Evolutionary conservation across 2,329 filamentous ascomycete genomes (phyloP).

Genomic region (Exophiala sideris): DNA sequence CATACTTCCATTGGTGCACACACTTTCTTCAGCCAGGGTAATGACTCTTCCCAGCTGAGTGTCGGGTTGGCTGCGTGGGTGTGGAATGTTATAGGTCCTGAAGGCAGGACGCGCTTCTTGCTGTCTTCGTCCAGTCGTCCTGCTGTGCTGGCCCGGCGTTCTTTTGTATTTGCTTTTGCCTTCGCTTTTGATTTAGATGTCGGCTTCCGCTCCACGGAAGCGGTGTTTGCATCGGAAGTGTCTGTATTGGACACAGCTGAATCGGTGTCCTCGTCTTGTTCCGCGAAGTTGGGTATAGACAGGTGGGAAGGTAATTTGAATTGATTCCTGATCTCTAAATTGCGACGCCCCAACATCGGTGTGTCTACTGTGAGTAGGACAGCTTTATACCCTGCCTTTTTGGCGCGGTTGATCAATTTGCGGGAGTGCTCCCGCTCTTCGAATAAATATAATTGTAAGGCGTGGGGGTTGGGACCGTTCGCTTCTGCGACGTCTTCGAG

Average conservation of each 20-base stretch:
- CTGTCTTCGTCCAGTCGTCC: conserved; percentile 16
- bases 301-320: conserved; percentile 25
- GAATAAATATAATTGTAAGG: conserved; percentile 52
- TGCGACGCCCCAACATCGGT: conserved; percentile 47
- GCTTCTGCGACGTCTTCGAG: conserved; percentile 45
- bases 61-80: conserved; percentile 91
- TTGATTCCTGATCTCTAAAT: conserved; percentile 27
- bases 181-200: not conserved
- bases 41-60: conserved; percentile 43
- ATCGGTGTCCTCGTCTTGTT: conserved; percentile 51
- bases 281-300: conserved; percentile 29
- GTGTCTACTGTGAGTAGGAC: conserved; percentile 53
- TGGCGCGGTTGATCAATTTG: conserved; percentile 38
- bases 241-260: conserved; percentile 6
- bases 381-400: conserved; percentile 48
- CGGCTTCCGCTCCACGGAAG: conserved; percentile 4
- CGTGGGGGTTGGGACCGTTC: conserved; percentile 32
- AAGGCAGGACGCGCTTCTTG: conserved; percentile 57
- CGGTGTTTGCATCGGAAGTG: conserved; percentile 3
- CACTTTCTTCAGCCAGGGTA: conserved; percentile 23
- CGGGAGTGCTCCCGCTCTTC: conserved; percentile 42
- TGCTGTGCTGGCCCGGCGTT: conserved; percentile 4
- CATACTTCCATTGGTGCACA: conserved; percentile 24
- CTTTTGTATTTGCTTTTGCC: not conserved
- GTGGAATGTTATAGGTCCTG: conserved; percentile 82